Evolutionary conservation across 257 asterid genomes (phyloP), one percentile per base, ranked within the genome.

Genomic region (Cynanchum wilfordii): DNA sequence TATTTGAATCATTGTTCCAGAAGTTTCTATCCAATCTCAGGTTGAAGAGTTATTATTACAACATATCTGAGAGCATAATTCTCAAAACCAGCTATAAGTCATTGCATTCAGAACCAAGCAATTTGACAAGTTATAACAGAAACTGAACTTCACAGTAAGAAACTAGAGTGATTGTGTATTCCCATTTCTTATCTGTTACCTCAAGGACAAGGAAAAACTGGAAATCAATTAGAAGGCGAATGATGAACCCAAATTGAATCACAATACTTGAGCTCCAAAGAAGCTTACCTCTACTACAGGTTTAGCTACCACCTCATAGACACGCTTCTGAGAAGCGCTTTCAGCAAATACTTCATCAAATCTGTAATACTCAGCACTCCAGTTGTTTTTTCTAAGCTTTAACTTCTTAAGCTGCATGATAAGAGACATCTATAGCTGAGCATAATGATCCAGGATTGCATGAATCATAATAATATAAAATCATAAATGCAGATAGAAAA

Each of bases 231-330:
- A 55, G 57, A 24, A 58, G 54, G 25, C 10, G 17, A 73, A 65
- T 33, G 29, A 12, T 42, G 22, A 30, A 71, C 10, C 2, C 57
- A 71, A 57, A 40, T 10, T 29, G 20, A 71, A 17, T 40, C 40
- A 42, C 19, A 45, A 59, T 72, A 52, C 50, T 63, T 42, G 38
- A 52, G 42, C 56, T 24, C 44, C 3, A 22, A 20, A 19, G 6
- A 33, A 47, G 64, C 77, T 75, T 78, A 90, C 98, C 90, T 92
- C 97, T 77, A 92, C 96, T 66, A 92, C 98, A 71, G 98, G 97
- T 84, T 89, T 90, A 75, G 98, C 98, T 56, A 92, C 98, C 50
- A 76, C 93, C 83, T 92, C 98, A 47, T 92, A 92, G 70, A 92
- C 85, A 36, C 96, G 98, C 82, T 86, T 92, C 71, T 92, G 98